Conservation (phyloP, 148 eudicot genomes). For the Gaultheria prostrata region DNA sequence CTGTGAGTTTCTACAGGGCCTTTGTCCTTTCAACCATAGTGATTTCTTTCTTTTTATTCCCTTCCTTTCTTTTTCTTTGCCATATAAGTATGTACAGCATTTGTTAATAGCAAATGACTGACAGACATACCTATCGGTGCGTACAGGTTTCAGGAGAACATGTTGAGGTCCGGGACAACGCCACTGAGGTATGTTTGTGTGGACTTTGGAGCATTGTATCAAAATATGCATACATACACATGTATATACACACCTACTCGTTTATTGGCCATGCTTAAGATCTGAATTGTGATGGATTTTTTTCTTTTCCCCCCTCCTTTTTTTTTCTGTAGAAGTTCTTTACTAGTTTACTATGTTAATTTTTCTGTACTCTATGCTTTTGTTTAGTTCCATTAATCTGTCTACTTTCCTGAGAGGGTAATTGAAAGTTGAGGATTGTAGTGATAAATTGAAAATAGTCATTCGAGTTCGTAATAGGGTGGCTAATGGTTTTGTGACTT, state of each 20-base stretch:
- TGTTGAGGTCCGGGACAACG: slow-evolving; percentile 32
- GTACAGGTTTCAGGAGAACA: slow-evolving; percentile 32
- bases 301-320: background rate
- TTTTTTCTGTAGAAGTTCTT: background rate
- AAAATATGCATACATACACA: background rate
- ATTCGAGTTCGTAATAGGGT: background rate
- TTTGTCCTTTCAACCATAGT: background rate
- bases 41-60: background rate
- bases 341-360: background rate
- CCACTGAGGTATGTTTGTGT: slow-evolving; percentile 31
- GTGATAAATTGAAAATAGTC: background rate
- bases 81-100: background rate
- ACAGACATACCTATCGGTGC: background rate
- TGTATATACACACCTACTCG: background rate
- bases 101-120: slow-evolving; percentile 8
- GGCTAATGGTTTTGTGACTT: background rate
- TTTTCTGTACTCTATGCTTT: background rate
- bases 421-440: background rate
- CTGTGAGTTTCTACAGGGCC: slow-evolving; percentile 41
- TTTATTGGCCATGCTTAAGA: background rate
- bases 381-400: background rate
- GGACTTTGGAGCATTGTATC: background rate
- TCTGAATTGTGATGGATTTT: background rate
- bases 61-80: background rate
- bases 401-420: background rate